Base-by-base conservation (phyloP, 73 alveolate species). In the Paramecium pentaurelia region DNA sequence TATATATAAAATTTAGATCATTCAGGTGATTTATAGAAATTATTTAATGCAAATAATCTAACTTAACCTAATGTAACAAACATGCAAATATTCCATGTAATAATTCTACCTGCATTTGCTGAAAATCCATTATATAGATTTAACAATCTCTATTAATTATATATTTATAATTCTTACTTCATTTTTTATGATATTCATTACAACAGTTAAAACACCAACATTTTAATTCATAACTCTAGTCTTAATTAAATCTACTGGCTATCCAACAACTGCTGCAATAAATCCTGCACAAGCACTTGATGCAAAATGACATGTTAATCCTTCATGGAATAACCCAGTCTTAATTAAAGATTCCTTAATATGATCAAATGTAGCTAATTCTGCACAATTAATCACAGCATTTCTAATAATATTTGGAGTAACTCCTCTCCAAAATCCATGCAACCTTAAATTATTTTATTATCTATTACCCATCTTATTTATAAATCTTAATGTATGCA, bases 381-480 rank as follows among this genome's bases (percentile, higher is more conserved):
- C 98, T 6, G 98, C 96, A 58, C 96, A 95, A 90, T 95, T 95
- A 54, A 95, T 93, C 32, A 95, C 93, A 32, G 96, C 75, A 85
- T 95, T 95, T 75, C 97, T 93, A 38, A 93, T 88, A 0, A 95
- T 80, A 77, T 95, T 95, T 22, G 97, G 96, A 16, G 77, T 77
- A 5, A 73, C 60, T 12, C 97, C 96, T 36, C 89, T 91, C 97
- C 97, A 93, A 44, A 93, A 70, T 14, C 96, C 94, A 18, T 71
- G 49, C 30, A 87, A 47, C 18, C 83, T 86, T 16, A 14, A n/a
- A 20, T 4, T 11, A 8, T 34, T 9, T 10, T 9, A 3, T n/a
- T 27, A 25, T 6, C 16, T 10, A 58, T 60, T 34, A 38, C 68
- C 97, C 97, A 36, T 92, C 98, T n/a, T 86, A 77, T 51, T 38